Base-by-base conservation (phyloP, 1,139 yeast species). In the Pichia sp. region DNA sequence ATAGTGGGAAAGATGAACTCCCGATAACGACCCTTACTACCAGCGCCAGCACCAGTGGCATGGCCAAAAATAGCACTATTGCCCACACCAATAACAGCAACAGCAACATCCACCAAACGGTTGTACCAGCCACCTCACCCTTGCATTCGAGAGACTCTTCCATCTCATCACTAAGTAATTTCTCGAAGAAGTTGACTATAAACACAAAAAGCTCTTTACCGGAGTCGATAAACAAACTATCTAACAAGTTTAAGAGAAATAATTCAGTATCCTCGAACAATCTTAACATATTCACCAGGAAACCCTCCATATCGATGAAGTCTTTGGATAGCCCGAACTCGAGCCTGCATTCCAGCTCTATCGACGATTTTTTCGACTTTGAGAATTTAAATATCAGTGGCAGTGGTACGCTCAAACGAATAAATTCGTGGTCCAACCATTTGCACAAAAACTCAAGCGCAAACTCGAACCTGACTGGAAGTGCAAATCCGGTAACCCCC, bases 101-200 rank as follows among this genome's bases (percentile, higher is more conserved):
- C 28, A 9, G 28, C 28, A 25, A 25, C 28, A 25, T 6, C 9
- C 28, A 25, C 6, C 28, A 9, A 9, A 25, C n/a, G n/a, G 13
- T 21, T 2, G 13, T 12, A 19, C 19, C n/a, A 5, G 22, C 12
- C 12, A 23, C 41, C 5, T n/a, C 46, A 12, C 22, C 50, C 3
- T 16, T 34, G 7, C 43, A 42, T 26, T 48, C 47, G 7, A 42
- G 50, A 28, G 47, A 48, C 10, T 48, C 50, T 8, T 48, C 50
- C 19, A 10, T 48, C 6, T 48, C 50, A 4, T 43, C 47, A 8
- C n/a, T 48, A 5, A 47, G 37, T n/a, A 47, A 40, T 12, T 16
- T 41, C 8, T 48, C 47, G 28, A 48, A 39, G 21, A 48, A 48
- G n/a, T 13, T 48, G 2, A 31, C 39, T 5, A 44, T 31, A 2